Evolutionary conservation across 2,329 filamentous ascomycete species (phyloP).

Genomic region (Ceratocystis smalleyi): DNA sequence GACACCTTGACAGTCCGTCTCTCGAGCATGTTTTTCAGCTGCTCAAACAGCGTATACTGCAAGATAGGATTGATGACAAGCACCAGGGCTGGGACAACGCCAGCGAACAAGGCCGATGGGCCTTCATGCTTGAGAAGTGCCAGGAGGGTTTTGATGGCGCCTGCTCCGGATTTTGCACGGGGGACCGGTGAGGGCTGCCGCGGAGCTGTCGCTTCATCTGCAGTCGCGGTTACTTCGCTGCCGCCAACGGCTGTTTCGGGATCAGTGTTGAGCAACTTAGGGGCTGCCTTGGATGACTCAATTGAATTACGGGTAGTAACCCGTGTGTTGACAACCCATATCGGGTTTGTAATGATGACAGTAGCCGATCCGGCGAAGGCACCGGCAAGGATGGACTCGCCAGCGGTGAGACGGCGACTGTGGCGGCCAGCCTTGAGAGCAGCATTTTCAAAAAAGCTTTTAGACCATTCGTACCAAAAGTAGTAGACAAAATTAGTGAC

Average conservation of each 20-base stretch:
- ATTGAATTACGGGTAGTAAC: slow-evolving; percentile 68
- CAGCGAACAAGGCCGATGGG: slow-evolving; percentile 69
- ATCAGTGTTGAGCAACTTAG: slow-evolving; percentile 23
- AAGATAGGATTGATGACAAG: slow-evolving; percentile 96
- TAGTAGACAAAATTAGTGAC: slow-evolving; percentile 99
- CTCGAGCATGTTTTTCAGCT: slow-evolving; percentile 85
- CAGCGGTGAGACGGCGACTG: slow-evolving; percentile 68
- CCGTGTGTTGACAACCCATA: slow-evolving; percentile 97
- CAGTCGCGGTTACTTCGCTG: neutral
- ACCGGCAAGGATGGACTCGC: slow-evolving; percentile 89
- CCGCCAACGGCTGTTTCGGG: slow-evolving; percentile 25
- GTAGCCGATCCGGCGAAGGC: slow-evolving; percentile 88
- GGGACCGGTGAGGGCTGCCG: slow-evolving; percentile 24
- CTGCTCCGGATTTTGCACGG: slow-evolving; percentile 37
- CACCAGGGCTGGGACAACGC: slow-evolving; percentile 81
- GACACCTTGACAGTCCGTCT: slow-evolving; percentile 51
- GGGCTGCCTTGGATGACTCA: slow-evolving; percentile 16
- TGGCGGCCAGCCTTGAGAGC: slow-evolving; percentile 57
- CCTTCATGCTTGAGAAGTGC: slow-evolving; percentile 73
- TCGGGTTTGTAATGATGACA: slow-evolving; percentile 91
- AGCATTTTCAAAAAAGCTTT: slow-evolving; percentile 67
- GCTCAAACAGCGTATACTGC: slow-evolving; percentile 97
- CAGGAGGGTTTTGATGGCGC: slow-evolving; percentile 68
- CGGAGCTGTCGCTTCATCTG: slow-evolving; percentile 26
- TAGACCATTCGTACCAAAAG: slow-evolving; percentile 99